Evolutionary conservation across 164 flowering plant species (phyloP), one percentile per base, ranked within the genome.

Genomic region (Stephania cephalantha): DNA sequence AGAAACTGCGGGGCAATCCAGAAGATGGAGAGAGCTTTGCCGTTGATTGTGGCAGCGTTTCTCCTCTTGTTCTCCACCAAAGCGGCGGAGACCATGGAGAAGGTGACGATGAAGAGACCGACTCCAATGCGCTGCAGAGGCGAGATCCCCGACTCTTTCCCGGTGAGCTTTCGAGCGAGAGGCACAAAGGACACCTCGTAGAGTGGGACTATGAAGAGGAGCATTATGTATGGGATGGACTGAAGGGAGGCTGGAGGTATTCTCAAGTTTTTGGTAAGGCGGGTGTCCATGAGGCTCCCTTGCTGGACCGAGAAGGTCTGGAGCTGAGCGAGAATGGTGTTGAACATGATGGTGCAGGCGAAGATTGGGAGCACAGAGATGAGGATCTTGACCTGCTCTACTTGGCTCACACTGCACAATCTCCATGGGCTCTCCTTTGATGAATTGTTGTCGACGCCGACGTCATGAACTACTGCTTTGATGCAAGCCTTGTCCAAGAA

Each of bases 401-500:
- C 95, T 86, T 91, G 94, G 52, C 78, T 76, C 15, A 86, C 84
- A 0, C 89, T 86, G 83, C 97, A 92, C 25, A 90, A 79, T 70
- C 84, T 87, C 97, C 95, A 92, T 29, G 89, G 87, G 72, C 88
- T 85, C 76, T 93, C 95, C 64, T 78, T 82, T 4, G 42, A 67
- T 35, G 42, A 35, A 35, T 35, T 35, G 42, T 35, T 5, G 73
- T 75, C 6, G 53, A 11, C 46, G 73, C 12, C 79, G 42, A 35
- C 85, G 15, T 86, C 90, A 81, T 82, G 77, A 10, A 25, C 25
- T 25, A 52, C 65, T 18, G 20, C 72, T 77, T 79, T 89, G 68
- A 95, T 86, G 90, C 93, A 88, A n/a, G 99, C 99, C 77, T 93
- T 95, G 87, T 95, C 95, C 87, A 95, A 76, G 83, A 89, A 95